Conservation (phyloP, 2,329 filamentous ascomycete species). For the Ophiostoma ips region DNA sequence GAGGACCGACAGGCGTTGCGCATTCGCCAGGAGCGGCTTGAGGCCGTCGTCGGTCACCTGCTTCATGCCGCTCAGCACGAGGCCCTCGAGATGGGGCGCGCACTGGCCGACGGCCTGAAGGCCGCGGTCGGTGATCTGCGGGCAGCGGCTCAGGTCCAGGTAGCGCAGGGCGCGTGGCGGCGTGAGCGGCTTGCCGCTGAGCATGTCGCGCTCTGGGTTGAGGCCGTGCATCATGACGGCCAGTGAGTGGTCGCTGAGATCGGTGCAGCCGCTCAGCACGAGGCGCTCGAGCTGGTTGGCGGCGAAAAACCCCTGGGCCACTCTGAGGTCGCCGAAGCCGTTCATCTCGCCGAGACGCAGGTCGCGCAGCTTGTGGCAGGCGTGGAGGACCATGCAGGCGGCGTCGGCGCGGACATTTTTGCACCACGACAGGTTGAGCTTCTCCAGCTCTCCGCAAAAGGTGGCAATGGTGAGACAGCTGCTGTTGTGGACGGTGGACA, state of each 20-base stretch:
- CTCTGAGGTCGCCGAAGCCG: slow-evolving; percentile 60
- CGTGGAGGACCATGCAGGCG: slow-evolving; percentile 55
- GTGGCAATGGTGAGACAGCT: slow-evolving; percentile 77
- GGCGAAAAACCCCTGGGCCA: slow-evolving; percentile 62
- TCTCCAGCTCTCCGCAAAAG: slow-evolving; percentile 68
- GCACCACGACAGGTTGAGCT: slow-evolving; percentile 88
- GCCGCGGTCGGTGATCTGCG: slow-evolving; percentile 55
- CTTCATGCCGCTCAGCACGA: slow-evolving; percentile 70
- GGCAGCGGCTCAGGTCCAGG: slow-evolving; percentile 71
- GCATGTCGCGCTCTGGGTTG: slow-evolving; percentile 64
- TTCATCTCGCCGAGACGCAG: slow-evolving; percentile 68
- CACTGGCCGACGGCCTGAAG: slow-evolving; percentile 59
- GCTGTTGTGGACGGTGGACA: slow-evolving; percentile 65
- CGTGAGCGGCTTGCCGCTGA: slow-evolving; percentile 64
- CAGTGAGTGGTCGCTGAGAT: slow-evolving; percentile 63
- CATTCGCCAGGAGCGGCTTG: slow-evolving; percentile 56
- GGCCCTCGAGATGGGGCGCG: slow-evolving; percentile 65
- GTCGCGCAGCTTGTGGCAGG: slow-evolving; percentile 61
- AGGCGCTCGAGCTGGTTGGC: slow-evolving; percentile 75
- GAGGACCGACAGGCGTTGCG: slow-evolving; percentile 67
- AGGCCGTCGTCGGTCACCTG: slow-evolving; percentile 61
- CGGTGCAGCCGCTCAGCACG: slow-evolving; percentile 64
- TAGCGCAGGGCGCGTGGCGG: slow-evolving; percentile 68
- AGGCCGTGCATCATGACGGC: slow-evolving; percentile 60
- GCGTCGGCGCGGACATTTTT: slow-evolving; percentile 68